These are phyloP conservation scores for Oryza punctata DNA, from an alignment of 176 grass and related monocot species.

Conservation along the genomic window DNA sequence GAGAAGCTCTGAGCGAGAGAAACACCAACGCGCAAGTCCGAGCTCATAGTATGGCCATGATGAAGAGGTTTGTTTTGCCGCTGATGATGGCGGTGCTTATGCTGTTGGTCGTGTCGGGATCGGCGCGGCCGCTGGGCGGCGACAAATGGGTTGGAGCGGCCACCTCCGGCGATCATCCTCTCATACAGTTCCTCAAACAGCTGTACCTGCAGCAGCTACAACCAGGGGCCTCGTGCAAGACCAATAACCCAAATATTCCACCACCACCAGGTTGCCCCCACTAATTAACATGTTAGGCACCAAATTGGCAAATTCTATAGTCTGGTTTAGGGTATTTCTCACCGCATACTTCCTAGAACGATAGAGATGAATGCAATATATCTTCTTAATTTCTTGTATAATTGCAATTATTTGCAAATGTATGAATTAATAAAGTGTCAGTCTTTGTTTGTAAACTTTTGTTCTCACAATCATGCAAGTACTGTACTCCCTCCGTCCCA, in stretches of 20 bases:
- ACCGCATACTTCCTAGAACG: no score
- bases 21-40: not conserved
- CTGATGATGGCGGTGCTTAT: not conserved
- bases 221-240: no score
- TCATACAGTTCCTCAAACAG: not conserved
- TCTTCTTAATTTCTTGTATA: no score
- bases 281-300: not conserved
- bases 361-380: no score
- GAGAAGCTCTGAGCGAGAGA: not conserved
- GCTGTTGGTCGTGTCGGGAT: not conserved
- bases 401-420: no score
- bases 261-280: no score
- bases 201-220: slow-evolving; percentile 23
- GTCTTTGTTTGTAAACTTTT: no score
- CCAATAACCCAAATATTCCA: not conserved
- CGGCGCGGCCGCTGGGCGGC: slow-evolving; percentile 20
- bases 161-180: not conserved
- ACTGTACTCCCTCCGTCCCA: no score
- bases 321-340: no score
- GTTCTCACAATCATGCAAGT: no score
- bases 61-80: not conserved
- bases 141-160: not conserved
- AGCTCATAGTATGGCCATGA: not conserved
- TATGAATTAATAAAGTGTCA: no score
- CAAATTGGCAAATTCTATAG: no score